These are phyloP conservation scores for Kazachstania martiniae DNA, from an alignment of 805 yeast species.

Conservation along the genomic window DNA sequence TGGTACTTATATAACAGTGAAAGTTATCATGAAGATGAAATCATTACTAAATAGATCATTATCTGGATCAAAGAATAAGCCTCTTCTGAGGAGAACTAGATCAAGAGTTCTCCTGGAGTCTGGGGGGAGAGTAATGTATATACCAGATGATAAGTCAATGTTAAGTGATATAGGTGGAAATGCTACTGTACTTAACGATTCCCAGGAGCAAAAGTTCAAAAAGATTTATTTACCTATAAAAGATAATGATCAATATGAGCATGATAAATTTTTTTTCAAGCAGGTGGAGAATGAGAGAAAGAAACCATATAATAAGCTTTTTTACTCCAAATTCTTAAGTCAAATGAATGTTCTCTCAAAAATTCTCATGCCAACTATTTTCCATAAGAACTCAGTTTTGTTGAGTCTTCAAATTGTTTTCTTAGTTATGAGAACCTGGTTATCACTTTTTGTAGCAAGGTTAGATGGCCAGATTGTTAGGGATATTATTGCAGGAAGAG, in stretches of 20 bases:
- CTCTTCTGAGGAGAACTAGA: conserved; percentile 22
- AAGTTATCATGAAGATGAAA: too few relatives aligned
- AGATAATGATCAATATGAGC: conserved; percentile 24
- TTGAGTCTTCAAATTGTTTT: conserved; percentile 63
- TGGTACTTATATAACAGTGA: conserved; percentile 11
- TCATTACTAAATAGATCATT: too few relatives aligned
- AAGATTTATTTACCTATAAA: conserved; percentile 22
- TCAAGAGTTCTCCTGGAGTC: conserved; percentile 21
- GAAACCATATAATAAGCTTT: conserved; percentile 15
- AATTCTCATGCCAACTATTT: conserved; percentile 67
- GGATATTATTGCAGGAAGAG: conserved; percentile 75
- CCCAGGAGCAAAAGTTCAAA: conserved; percentile 9
- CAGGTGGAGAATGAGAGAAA: conserved; percentile 16
- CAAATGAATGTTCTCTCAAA: conserved; percentile 71
- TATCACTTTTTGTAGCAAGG: conserved; percentile 74
- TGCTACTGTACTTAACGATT: neutral
- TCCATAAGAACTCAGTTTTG: conserved; percentile 55
- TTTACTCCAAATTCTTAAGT: conserved; percentile 55
- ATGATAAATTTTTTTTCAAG: conserved; percentile 25
- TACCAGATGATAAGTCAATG: conserved; percentile 14
- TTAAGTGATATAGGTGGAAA: too few relatives aligned
- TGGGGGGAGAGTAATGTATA: conserved; percentile 26
- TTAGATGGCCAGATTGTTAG: conserved; percentile 88
- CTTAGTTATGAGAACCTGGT: conserved; percentile 73
- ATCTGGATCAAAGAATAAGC: too few relatives aligned